Conservation (phyloP, 2,329 filamentous ascomycete species). For the Trichophyton equinum region DNA sequence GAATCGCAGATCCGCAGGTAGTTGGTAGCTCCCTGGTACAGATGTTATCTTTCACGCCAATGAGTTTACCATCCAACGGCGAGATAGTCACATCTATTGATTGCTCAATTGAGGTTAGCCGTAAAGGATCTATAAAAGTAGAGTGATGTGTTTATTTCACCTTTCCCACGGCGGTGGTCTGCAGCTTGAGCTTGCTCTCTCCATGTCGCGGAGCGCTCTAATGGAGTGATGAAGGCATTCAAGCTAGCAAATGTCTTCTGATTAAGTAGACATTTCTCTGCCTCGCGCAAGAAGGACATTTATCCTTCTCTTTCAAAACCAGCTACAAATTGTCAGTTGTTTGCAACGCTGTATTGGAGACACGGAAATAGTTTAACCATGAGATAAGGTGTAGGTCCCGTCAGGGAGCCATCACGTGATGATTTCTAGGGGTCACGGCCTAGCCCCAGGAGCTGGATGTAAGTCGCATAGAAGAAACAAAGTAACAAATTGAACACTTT, state of each 20-base stretch:
- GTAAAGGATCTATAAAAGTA: not conserved
- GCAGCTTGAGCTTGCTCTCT: slow-evolving; percentile 26
- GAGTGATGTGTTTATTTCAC: not conserved
- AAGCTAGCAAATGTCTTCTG: slow-evolving; percentile 25
- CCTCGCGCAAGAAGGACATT: slow-evolving; percentile 35
- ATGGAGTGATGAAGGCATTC: slow-evolving; percentile 32
- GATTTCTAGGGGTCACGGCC: too few species aligned
- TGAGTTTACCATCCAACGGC: slow-evolving; percentile 31
- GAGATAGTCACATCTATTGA: slow-evolving; percentile 25
- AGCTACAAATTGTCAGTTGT: not conserved
- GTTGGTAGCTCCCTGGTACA: slow-evolving; percentile 54
- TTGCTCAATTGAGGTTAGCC: not conserved
- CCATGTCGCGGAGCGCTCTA: slow-evolving; percentile 25
- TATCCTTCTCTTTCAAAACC: slow-evolving; percentile 12
- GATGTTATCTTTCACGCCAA: slow-evolving; percentile 70
- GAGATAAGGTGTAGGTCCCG: too few species aligned
- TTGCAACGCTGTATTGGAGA: not conserved
- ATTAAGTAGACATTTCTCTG: slow-evolving; percentile 32
- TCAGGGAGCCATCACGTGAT: too few species aligned
- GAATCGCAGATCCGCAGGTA: slow-evolving; percentile 69
- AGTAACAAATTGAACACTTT: not conserved
- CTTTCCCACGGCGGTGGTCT: slow-evolving; percentile 27
- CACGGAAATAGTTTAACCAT: too few species aligned
- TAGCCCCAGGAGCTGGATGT: too few species aligned
- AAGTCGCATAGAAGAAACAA: not conserved